These are phyloP conservation scores for Haplosporangium gracile DNA, from an alignment of 192 early-diverging fungal species.

Conservation along the genomic window DNA sequence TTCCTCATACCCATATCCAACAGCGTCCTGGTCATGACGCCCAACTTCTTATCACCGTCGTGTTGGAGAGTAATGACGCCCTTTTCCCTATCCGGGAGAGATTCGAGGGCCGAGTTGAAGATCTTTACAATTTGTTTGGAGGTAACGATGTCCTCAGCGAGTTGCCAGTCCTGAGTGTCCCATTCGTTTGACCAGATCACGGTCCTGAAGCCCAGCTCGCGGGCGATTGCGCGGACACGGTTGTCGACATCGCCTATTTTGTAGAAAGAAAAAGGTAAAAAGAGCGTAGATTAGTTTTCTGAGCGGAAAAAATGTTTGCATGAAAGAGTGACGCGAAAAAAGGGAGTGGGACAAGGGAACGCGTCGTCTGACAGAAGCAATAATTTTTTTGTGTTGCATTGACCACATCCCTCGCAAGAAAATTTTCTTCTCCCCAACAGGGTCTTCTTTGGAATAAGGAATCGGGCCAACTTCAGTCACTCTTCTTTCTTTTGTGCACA, in stretches of 20 bases:
- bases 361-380: not conserved
- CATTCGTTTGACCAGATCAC: conserved; percentile 66
- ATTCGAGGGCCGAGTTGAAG: conserved; percentile 33
- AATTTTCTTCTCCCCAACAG: not conserved
- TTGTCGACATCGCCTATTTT: conserved; percentile 35
- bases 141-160: conserved; percentile 42
- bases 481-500: not conserved
- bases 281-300: not conserved
- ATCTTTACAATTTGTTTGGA: conserved; percentile 31
- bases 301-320: not conserved
- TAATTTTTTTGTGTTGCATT: not conserved
- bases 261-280: not conserved
- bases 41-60: conserved; percentile 33
- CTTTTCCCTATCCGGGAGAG: not conserved
- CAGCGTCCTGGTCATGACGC: conserved; percentile 32
- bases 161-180: conserved; percentile 69
- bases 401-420: not conserved
- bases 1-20: conserved; percentile 39
- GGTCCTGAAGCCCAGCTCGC: conserved; percentile 57
- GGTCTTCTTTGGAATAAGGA: conserved; percentile 33
- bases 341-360: not conserved
- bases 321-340: not conserved
- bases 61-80: conserved; percentile 53
- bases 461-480: not conserved
- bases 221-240: conserved; percentile 44